Evolutionary conservation across 1,284 basidiomycete genomes (phyloP), one percentile per base, ranked within the genome.

Genomic region (Pyrrhoderma lamaoense): DNA sequence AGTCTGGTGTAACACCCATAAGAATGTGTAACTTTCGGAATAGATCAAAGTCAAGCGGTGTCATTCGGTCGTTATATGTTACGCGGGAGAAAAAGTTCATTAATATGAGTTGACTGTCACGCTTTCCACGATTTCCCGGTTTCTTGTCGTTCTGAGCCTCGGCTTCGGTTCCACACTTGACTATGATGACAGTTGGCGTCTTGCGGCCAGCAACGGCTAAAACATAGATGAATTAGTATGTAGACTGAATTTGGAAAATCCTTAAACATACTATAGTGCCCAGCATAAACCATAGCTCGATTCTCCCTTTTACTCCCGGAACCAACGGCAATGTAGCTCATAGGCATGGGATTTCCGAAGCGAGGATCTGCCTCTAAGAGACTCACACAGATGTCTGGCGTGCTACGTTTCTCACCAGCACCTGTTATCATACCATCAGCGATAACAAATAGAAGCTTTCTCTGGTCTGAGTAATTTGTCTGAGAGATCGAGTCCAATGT

Each of bases 1-100:
- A 98, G 69, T 99, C 96, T 1, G 96, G 94, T 0, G 96, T 98
- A n/a, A 98, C 91, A 37, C 96, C 95, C 91, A 97, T 98, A 44
- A 99, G 77, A 39, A 89, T 79, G 61, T 98, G 93, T 5, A 94
- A 81, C 73, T 99, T 99, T 54, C 95, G 82, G 77, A 99, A 99
- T 18, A 99, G 75, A 68, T 99, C 96, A 64, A 93, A 99, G 66
- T 99, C 96, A 61, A 99, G 79, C 8, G 96, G 96, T 14, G 82
- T 81, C 94, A 99, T 99, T 57, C 93, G 88, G 65, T 99, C 96
- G 66, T 99, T 98, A 72, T 98, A 99, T 11, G 96, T 99, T 61
- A 98, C 93, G 44, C 91, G 85, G 49, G 93, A 94, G 74, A 99
- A 97, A 69, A 99, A 99, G 72, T 97, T 97, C 95, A 99, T 99